Evolutionary conservation across 2,329 filamentous ascomycete species (phyloP).

Genomic region (Trichothecium sympodiale): DNA sequence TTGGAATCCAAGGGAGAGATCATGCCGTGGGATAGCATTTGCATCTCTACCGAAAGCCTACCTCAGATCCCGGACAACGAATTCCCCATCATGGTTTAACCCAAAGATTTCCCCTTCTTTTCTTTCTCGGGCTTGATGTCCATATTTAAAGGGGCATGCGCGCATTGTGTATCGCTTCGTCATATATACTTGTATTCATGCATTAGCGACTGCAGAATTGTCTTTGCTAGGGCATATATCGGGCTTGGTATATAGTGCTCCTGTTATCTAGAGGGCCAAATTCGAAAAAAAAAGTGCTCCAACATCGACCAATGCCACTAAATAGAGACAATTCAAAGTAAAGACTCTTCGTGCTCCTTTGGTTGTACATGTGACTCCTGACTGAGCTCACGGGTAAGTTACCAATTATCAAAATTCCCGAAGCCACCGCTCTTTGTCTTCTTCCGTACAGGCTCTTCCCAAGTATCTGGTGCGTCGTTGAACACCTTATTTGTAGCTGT

Average conservation of each 20-base stretch:
- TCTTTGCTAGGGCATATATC: background rate
- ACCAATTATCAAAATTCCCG: constrained; percentile 94
- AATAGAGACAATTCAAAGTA: background rate
- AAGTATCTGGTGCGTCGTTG: constrained; percentile 49
- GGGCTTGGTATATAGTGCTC: background rate
- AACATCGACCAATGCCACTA: background rate
- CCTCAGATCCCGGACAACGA: constrained; percentile 14
- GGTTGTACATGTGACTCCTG: background rate
- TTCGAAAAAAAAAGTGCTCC: background rate
- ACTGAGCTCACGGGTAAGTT: constrained; percentile 11
- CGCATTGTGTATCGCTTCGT: too few relatives aligned
- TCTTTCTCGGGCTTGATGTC: constrained; percentile 1
- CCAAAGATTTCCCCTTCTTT: too few relatives aligned
- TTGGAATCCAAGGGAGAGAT: constrained; percentile 24
- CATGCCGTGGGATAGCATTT: constrained; percentile 13
- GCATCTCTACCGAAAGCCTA: constrained; percentile 12
- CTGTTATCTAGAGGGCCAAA: background rate
- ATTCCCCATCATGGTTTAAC: constrained; percentile 16
- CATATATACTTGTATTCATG: too few relatives aligned
- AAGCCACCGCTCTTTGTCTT: constrained; percentile 70
- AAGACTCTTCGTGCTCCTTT: background rate
- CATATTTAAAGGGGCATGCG: background rate
- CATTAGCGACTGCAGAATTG: too few relatives aligned
- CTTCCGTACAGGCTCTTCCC: constrained; percentile 66
- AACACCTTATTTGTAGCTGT: background rate